These are phyloP conservation scores for Domatiomyces globalis DNA, from an alignment of 2,329 filamentous ascomycete genomes.

Conservation along the genomic window DNA sequence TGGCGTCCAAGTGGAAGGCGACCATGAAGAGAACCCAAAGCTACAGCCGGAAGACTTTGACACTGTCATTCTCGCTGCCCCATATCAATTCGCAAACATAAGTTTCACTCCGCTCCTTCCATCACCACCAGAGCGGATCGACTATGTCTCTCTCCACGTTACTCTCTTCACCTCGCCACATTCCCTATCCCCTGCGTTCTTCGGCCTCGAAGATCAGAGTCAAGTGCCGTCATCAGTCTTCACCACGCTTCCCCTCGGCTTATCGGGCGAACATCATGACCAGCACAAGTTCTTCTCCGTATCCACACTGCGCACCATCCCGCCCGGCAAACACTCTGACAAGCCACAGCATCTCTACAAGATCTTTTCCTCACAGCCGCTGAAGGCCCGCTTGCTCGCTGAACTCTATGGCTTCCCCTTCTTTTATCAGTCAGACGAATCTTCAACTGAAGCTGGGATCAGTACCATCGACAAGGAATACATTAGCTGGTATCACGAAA, in stretches of 20 bases:
- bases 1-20: slow-evolving; percentile 17
- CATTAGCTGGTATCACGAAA: slow-evolving; percentile 64
- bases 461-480: slow-evolving; percentile 23
- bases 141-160: slow-evolving; percentile 75
- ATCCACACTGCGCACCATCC: slow-evolving; percentile 54
- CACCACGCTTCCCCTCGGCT: slow-evolving; percentile 54
- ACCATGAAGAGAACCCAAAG: slow-evolving; percentile 9
- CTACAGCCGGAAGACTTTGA: slow-evolving; percentile 42
- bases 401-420: slow-evolving; percentile 33
- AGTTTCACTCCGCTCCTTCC: slow-evolving; percentile 30
- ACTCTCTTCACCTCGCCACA: slow-evolving; percentile 73
- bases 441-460: slow-evolving; percentile 10
- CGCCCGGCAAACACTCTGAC: slow-evolving; percentile 30
- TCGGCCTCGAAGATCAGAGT: slow-evolving; percentile 42
- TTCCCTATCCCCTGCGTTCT: slow-evolving; percentile 56
- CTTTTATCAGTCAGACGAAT: slow-evolving; percentile 5
- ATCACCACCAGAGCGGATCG: slow-evolving; percentile 56
- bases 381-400: slow-evolving; percentile 35
- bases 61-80: slow-evolving; percentile 67
- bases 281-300: slow-evolving; percentile 73
- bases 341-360: slow-evolving; percentile 44
- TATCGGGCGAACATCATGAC: slow-evolving; percentile 47
- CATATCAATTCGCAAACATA: slow-evolving; percentile 68
- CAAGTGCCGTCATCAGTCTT: slow-evolving; percentile 60
- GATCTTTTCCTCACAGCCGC: slow-evolving; percentile 45